Evolutionary conservation across 2,329 filamentous ascomycete species (phyloP).

Genomic region (Cordyceps pruinosa): DNA sequence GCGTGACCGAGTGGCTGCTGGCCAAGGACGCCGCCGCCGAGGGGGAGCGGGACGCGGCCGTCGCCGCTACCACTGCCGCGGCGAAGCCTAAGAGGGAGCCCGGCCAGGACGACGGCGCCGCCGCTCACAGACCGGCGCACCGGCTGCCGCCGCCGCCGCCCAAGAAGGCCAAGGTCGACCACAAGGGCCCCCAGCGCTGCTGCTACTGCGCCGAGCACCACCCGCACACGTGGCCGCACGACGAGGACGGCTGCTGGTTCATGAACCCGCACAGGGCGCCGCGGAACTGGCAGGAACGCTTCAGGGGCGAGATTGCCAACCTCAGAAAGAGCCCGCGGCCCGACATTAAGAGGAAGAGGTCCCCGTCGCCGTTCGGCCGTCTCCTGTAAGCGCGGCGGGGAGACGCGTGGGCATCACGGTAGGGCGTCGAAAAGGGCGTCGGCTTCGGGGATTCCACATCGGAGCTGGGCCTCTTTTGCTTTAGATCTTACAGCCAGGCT

Average conservation of each 20-base stretch:
- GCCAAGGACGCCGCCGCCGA: not conserved
- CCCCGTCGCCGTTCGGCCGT: not conserved
- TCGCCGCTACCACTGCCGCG: not conserved
- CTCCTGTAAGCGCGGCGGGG: not conserved
- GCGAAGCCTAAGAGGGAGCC: not conserved
- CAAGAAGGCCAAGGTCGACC: not conserved
- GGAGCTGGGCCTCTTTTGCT: not conserved
- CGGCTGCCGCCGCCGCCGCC: not conserved
- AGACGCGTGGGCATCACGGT: too few species aligned
- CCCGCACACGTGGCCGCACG: not conserved
- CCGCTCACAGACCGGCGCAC: too few species aligned
- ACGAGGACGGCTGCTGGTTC: not conserved
- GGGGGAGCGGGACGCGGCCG: not conserved
- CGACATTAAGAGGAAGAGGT: not conserved
- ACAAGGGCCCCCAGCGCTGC: not conserved
- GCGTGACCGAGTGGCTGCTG: conserved; percentile 4
- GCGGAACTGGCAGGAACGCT: not conserved
- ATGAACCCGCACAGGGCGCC: not conserved
- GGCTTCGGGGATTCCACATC: not conserved
- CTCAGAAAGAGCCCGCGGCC: not conserved
- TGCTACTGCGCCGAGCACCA: not conserved
- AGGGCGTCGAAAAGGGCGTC: too few species aligned
- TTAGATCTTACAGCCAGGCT: too few species aligned
- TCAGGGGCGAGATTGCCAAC: not conserved
- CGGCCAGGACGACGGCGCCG: too few species aligned